Base-by-base conservation (phyloP, 495 filamentous ascomycete species). In the Penicillium mononematosum region DNA sequence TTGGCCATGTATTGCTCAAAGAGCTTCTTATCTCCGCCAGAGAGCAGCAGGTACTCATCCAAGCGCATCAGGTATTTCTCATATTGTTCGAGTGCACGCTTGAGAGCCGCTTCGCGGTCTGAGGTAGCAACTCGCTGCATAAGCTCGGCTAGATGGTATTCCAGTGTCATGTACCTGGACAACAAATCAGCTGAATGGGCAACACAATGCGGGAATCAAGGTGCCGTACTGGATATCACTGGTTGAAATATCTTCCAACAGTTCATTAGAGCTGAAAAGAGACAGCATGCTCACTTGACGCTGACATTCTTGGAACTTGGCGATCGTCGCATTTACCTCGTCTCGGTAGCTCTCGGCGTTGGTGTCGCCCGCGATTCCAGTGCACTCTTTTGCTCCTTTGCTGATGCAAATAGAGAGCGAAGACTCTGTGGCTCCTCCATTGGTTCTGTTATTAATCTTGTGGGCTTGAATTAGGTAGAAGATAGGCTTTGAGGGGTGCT, bases 211-310 rank as follows among this genome's bases (percentile, higher is more conserved):
- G 72, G 67, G 38, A 65, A 65, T 52, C 70, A 55, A 63, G 64
- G 68, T 59, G 55, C 66, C 58, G 64, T 82, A 96, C 81, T 87
- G 88, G 43, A 98, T 70, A 71, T 94, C 85, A n/a, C 79, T 80
- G 11, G 92, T 93, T 11, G 88, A 78, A 29, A 98, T 75, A 77
- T 98, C 94, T 53, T 98, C 95, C 32, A 96, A 71, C 2, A 83
- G 80, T 68, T 98, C 94, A 70, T 98, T 98, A 8, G 86, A 81
- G 65, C 90, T 94, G 80, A 97, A 98, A 12, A 98, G 70, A 0
- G 89, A 87, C 50, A 93, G 73, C 43, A 83, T 77, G 56, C 83
- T 74, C 58, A 89, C 83, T 38, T 92, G 81, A 60, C 78, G 71
- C 36, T 87, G 78, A 70, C 88, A 91, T 68, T 89, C 79, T 59